These are phyloP conservation scores for Alternaria postmessia DNA, from an alignment of 2,329 filamentous ascomycete species.

Conservation along the genomic window DNA sequence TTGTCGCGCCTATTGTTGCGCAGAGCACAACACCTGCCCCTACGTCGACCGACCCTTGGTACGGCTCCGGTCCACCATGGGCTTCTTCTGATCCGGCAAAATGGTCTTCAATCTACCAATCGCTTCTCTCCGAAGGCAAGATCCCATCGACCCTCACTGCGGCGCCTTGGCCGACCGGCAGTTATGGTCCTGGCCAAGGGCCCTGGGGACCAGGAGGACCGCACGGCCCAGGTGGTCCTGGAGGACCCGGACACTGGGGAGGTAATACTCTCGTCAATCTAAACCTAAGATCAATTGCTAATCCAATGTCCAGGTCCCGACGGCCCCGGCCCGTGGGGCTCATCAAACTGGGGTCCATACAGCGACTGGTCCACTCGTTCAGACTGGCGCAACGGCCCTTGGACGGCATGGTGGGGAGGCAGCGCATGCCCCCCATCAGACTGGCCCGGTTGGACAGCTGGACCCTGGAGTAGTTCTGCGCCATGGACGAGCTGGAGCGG, in stretches of 20 bases:
- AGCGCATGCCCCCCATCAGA: constrained; percentile 40
- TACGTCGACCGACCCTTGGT: constrained; percentile 14
- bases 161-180: constrained; percentile 32
- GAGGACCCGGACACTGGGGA: constrained; percentile 25
- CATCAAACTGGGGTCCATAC: constrained; percentile 38
- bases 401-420: constrained; percentile 49
- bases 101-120: constrained; percentile 40
- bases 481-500: constrained; percentile 49
- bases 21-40: constrained; percentile 19
- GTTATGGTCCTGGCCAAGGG: constrained; percentile 32
- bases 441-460: constrained; percentile 51
- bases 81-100: constrained; percentile 28
- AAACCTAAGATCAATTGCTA: not conserved
- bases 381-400: constrained; percentile 41
- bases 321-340: constrained; percentile 41
- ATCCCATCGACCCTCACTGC: constrained; percentile 38
- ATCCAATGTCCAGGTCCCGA: constrained; percentile 4
- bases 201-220: constrained; percentile 23
- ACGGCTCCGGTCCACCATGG: constrained; percentile 26
- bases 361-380: constrained; percentile 38
- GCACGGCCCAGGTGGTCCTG: constrained; percentile 11
- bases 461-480: constrained; percentile 45
- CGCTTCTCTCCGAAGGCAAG: constrained; percentile 34
- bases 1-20: constrained; percentile 12
- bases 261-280: constrained; percentile 16